Evolutionary conservation across 2,329 filamentous ascomycete genomes (phyloP).

Genomic region (Hymenoscyphus fructigenus): DNA sequence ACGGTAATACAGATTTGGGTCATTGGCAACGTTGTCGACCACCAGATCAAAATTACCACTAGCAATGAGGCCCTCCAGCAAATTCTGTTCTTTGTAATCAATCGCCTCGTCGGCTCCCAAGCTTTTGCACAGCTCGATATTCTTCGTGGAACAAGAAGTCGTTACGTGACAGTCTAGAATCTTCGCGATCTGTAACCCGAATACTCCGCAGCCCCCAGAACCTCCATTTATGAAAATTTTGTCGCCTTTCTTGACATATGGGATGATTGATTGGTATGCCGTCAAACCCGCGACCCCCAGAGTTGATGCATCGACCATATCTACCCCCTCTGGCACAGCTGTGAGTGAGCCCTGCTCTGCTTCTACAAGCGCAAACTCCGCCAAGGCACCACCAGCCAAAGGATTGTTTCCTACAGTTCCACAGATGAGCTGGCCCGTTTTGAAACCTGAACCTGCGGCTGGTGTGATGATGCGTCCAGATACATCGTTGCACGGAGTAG

Average conservation of each 20-base stretch:
- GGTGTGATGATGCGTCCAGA: conserved; percentile 39
- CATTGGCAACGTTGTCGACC: conserved; percentile 26
- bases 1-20: conserved; percentile 20
- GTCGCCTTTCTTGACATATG: conserved; percentile 47
- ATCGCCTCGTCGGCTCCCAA: conserved; percentile 49
- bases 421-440: conserved; percentile 42
- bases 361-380: conserved; percentile 11
- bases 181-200: conserved; percentile 63
- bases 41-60: conserved; percentile 25
- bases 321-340: conserved; percentile 29
- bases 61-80: conserved; percentile 19
- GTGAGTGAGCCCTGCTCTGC: background rate
- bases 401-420: conserved; percentile 36
- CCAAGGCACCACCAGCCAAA: conserved; percentile 27
- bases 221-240: conserved; percentile 66
- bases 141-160: conserved; percentile 55
- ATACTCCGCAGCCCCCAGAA: conserved; percentile 59
- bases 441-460: conserved; percentile 30
- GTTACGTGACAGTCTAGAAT: conserved; percentile 57
- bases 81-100: conserved; percentile 17
- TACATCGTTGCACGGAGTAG: conserved; percentile 46
- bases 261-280: conserved; percentile 43
- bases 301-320: conserved; percentile 42
- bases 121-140: conserved; percentile 53
- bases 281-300: conserved; percentile 42